Conservation (phyloP, 768 basidiomycete genomes). For the Xerocomellus dryophilus region DNA sequence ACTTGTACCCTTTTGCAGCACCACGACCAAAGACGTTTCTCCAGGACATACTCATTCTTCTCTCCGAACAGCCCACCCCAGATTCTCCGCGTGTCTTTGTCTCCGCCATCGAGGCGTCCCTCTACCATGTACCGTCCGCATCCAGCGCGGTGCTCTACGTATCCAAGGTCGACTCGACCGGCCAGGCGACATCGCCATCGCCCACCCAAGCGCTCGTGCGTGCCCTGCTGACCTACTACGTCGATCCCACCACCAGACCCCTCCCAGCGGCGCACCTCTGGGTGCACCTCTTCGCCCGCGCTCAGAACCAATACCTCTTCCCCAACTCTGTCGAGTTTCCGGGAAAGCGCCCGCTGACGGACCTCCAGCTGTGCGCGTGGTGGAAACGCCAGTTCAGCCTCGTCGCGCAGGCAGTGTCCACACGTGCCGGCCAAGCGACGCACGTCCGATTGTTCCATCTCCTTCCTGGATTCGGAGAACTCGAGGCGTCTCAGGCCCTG, state of each 20-base stretch:
- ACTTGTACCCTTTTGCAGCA: slow-evolving; percentile 72
- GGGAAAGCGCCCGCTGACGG: slow-evolving; percentile 72
- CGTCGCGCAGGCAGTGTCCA: slow-evolving; percentile 44
- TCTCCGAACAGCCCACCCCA: slow-evolving; percentile 57
- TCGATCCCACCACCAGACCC: slow-evolving; percentile 61
- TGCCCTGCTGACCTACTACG: slow-evolving; percentile 62
- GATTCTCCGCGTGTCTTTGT: slow-evolving; percentile 61
- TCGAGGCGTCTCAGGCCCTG: slow-evolving; percentile 64
- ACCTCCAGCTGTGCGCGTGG: slow-evolving; percentile 84
- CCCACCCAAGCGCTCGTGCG: slow-evolving; percentile 70
- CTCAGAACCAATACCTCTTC: slow-evolving; percentile 91
- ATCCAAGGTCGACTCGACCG: slow-evolving; percentile 93
- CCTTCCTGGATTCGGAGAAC: slow-evolving; percentile 65
- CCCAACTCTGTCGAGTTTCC: slow-evolving; percentile 73
- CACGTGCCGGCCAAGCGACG: slow-evolving; percentile 1
- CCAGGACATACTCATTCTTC: slow-evolving; percentile 74
- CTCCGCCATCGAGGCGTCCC: slow-evolving; percentile 71
- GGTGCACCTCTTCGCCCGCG: slow-evolving; percentile 87
- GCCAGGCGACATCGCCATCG: slow-evolving; percentile 60
- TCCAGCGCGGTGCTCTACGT: slow-evolving; percentile 77
- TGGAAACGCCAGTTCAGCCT: slow-evolving; percentile 77
- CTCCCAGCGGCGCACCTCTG: slow-evolving; percentile 56
- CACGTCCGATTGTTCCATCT: slow-evolving; percentile 50
- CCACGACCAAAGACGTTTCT: slow-evolving; percentile 64
- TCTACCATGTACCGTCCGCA: slow-evolving; percentile 73